Conservation (phyloP, 345 rosid genomes). For the Nephelium lappaceum region DNA sequence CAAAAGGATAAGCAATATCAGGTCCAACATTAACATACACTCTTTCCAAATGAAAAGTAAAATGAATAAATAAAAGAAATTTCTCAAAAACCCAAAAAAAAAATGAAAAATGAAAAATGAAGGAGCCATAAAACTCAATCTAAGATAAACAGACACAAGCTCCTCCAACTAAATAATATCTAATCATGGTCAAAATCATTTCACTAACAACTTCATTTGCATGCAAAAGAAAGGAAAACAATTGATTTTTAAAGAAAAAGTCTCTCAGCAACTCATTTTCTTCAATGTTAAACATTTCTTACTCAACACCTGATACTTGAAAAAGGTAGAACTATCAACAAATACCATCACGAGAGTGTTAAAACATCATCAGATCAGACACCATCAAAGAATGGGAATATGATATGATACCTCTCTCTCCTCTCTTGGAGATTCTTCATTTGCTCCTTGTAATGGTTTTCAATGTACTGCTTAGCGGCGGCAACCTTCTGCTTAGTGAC, state of each 20-base stretch:
- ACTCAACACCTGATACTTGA: not conserved
- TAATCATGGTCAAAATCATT: too few species aligned
- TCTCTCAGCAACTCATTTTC: conserved; percentile 5
- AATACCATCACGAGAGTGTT: not conserved
- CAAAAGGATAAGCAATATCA: not conserved
- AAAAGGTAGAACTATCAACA: not conserved
- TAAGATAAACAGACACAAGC: not conserved
- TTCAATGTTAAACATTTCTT: not conserved
- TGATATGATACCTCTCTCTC: conserved; percentile 54
- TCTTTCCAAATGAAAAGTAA: too few species aligned
- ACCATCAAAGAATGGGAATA: not conserved
- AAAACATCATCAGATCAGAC: not conserved
- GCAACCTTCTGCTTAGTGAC: conserved; percentile 76
- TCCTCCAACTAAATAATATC: not conserved
- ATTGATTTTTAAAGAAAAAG: not conserved
- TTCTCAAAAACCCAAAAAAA: not conserved
- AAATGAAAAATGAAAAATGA: too few species aligned
- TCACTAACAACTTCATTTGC: not conserved
- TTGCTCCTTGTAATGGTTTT: conserved; percentile 84
- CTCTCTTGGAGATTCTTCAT: conserved; percentile 88
- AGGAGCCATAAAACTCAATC: too few species aligned
- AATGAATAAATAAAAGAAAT: too few species aligned
- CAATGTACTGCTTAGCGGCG: conserved; percentile 84
- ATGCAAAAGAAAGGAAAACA: too few species aligned
- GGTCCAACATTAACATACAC: not conserved